Base-by-base conservation (phyloP, 1,284 basidiomycete species). In the Ceratobasidium sp. region DNA sequence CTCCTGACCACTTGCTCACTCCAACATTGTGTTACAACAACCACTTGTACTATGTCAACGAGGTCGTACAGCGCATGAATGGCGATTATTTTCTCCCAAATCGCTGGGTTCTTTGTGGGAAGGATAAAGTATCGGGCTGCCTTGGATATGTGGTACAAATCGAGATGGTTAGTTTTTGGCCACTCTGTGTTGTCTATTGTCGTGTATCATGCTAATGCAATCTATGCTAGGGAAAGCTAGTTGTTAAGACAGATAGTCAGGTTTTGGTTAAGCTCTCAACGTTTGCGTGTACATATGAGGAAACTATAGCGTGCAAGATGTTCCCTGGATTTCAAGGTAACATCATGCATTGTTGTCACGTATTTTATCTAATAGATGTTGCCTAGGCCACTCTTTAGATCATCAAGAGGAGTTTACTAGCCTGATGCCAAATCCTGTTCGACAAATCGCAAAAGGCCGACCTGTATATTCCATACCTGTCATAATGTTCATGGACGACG, bases 401-500 rank as follows among this genome's bases (percentile, higher is more conserved):
- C 2, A 41, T n/a, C 35, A 23, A 11, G 9, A 21, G 1, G 7
- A 52, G 26, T 35, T 32, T 21, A 18, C 32, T 11, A 26, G 18
- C 26, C n/a, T 14, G 18, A 70, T 70, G 66, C 66, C 66, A 41
- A 52, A 70, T 70, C 54, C 66, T 3, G 11, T 70, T 18, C 71
- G 61, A 21, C 7, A 64, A n/a, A 9, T 28, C 4, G 71, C 61
- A 16, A 23, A 30, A 30, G 35, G 30, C 44, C 47, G 71, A 6
- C 46, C 43, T 21, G 61, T 73, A 5, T 63, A 64, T 35, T 64
- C 47, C 7, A 57, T 73, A 5, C 71, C 71, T 3, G 28, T 73
- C 16, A 73, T 73, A 14, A 26, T 66, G 18, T 73, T 62, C 26
- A 50, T 63, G 61, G 71, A 73, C 38, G 71, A 73, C 41, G 71